Evolutionary conservation across 257 asterid genomes (phyloP).

Genomic region (Lycium barbarum): DNA sequence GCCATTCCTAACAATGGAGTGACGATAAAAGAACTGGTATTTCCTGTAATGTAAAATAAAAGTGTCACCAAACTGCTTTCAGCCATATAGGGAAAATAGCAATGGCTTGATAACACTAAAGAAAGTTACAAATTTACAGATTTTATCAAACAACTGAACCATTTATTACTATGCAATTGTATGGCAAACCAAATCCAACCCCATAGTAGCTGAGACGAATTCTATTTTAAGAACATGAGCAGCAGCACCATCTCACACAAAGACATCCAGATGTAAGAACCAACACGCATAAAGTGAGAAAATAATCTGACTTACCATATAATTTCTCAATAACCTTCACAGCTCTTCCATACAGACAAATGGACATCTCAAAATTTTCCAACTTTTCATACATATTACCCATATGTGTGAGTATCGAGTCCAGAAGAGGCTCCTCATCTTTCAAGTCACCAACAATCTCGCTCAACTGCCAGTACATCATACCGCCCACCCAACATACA

Average conservation of each 20-base stretch:
- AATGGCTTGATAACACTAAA: background rate
- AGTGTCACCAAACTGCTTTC: background rate
- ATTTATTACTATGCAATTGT: background rate
- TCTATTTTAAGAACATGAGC: background rate
- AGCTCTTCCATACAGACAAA: constrained; percentile 63
- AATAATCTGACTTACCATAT: constrained; percentile 56
- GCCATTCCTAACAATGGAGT: constrained; percentile 85
- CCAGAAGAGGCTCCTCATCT: constrained; percentile 74
- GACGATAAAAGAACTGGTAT: constrained; percentile 57
- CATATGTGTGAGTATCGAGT: constrained; percentile 91
- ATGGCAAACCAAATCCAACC: background rate
- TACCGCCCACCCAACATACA: background rate
- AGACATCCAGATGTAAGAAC: background rate
- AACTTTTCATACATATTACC: constrained; percentile 78
- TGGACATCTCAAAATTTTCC: constrained; percentile 67
- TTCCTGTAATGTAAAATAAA: constrained; percentile 49
- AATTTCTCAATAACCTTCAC: constrained; percentile 63
- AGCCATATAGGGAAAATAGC: background rate
- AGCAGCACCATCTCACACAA: background rate
- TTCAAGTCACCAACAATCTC: constrained; percentile 61
- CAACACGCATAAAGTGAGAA: background rate
- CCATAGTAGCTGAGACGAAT: background rate
- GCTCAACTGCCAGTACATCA: constrained; percentile 61
- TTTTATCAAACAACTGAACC: background rate
- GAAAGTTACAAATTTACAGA: background rate